Conservation (phyloP, 164 flowering plant species). For the Aristolochia fimbriata region DNA sequence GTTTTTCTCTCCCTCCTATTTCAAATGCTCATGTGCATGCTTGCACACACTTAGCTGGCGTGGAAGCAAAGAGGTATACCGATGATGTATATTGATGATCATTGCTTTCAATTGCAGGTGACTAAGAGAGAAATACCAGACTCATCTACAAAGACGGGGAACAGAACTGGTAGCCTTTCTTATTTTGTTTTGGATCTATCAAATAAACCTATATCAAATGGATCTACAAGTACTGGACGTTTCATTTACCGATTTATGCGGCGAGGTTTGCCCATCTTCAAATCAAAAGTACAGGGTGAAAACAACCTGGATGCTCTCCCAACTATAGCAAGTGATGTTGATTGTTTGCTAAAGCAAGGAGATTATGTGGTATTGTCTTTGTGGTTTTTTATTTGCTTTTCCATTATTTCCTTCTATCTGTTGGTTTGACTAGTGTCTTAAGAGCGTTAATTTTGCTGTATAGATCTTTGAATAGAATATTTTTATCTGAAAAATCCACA, state of each 20-base stretch:
- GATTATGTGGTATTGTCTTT: constrained; percentile 70
- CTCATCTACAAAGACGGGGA: constrained; percentile 27
- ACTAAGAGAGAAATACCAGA: constrained; percentile 43
- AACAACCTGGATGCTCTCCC: constrained; percentile 15
- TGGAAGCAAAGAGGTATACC: no score
- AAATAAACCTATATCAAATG: constrained; percentile 21
- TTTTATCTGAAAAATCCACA: no score
- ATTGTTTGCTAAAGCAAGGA: constrained; percentile 53
- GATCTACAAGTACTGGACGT: constrained; percentile 28
- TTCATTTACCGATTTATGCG: constrained; percentile 63
- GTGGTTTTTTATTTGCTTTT: constrained; percentile 1
- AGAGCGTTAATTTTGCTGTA: no score
- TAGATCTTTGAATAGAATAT: no score
- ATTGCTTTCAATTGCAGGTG: constrained; percentile 30
- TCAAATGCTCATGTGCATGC: no score
- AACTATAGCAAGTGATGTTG: constrained; percentile 24
- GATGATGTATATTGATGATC: not conserved
- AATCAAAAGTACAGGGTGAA: constrained; percentile 11
- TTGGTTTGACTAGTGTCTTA: not conserved
- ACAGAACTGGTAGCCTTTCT: constrained; percentile 29
- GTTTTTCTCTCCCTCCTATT: not conserved
- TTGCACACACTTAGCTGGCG: no score
- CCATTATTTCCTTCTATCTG: not conserved
- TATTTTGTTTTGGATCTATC: constrained; percentile 67
- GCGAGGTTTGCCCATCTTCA: constrained; percentile 17